Percentiles rank a stretch among this genome's conserved stretches.
Conservation (phyloP, 2,329 filamentous ascomycete species). For the Phaeoacremonium minimum region DNA sequence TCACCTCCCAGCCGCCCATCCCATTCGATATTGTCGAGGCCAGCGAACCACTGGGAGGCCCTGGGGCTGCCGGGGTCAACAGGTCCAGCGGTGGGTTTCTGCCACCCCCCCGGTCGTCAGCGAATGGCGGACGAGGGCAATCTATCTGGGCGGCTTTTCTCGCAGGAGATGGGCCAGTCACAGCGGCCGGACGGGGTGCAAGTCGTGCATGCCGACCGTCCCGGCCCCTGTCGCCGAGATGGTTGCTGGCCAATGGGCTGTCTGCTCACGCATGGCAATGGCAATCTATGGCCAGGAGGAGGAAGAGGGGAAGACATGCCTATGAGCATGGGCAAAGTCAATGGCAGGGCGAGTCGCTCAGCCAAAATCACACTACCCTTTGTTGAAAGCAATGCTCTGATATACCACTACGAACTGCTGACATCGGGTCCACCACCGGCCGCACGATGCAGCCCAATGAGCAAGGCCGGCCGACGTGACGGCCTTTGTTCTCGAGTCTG, state of each 20-base stretch:
- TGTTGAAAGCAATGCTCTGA: no score
- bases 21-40: conserved; percentile 1
- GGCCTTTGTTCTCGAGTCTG: no score
- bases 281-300: no score
- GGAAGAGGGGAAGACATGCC: no score
- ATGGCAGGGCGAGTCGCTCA: no score
- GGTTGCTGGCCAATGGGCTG: conserved; percentile 3
- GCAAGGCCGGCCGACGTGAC: no score
- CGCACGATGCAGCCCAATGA: no score
- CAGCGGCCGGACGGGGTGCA: conserved; percentile 1
- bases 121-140: background rate
- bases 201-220: conserved; percentile 3
- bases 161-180: conserved; percentile 3
- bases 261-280: no score
- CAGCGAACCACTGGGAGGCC: background rate
- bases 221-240: conserved; percentile 5
- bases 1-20: conserved; percentile 7
- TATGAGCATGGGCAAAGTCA: no score
- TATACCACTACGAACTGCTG: no score
- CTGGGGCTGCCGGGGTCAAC: background rate
- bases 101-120: background rate
- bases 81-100: background rate
- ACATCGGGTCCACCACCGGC: no score
- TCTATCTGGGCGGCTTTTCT: conserved; percentile 4
- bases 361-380: no score